These are phyloP conservation scores for Pseudohalonectria lignicola DNA, from an alignment of 2,329 filamentous ascomycete species.

Conservation along the genomic window DNA sequence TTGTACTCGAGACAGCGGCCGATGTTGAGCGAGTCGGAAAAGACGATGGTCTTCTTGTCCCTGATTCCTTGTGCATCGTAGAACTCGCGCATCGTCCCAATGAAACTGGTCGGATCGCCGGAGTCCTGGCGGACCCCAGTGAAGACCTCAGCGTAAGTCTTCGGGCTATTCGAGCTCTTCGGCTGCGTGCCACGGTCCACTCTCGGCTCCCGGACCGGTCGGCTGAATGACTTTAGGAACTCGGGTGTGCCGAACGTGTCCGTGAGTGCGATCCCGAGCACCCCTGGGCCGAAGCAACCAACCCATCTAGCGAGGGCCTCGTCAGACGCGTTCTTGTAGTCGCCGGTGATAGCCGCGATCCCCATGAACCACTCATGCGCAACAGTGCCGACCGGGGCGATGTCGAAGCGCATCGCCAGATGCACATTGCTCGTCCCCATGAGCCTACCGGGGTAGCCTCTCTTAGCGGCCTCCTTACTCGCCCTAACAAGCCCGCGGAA, in stretches of 20 bases:
- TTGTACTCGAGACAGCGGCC: slow-evolving; percentile 89
- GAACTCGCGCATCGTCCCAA: slow-evolving; percentile 69
- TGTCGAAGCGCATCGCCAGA: slow-evolving; percentile 83
- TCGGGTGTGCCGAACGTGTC: slow-evolving; percentile 92
- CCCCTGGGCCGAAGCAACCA: slow-evolving; percentile 74
- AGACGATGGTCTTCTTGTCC: slow-evolving; percentile 81
- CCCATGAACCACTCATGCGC: slow-evolving; percentile 99
- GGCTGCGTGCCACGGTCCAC: background rate
- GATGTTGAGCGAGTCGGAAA: slow-evolving; percentile 89
- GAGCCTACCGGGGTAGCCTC: slow-evolving; percentile 55
- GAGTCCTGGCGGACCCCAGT: slow-evolving; percentile 83
- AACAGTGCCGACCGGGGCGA: slow-evolving; percentile 74
- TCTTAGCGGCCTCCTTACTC: slow-evolving; percentile 53
- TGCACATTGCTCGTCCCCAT: slow-evolving; percentile 94
- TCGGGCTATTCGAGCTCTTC: slow-evolving; percentile 13
- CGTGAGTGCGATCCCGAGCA: slow-evolving; percentile 80
- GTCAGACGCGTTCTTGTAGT: slow-evolving; percentile 80
- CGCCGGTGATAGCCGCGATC: slow-evolving; percentile 77
- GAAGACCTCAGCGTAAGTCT: slow-evolving; percentile 73
- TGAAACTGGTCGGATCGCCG: slow-evolving; percentile 71
- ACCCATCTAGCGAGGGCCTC: slow-evolving; percentile 81
- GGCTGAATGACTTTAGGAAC: slow-evolving; percentile 76
- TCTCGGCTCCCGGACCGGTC: slow-evolving; percentile 40
- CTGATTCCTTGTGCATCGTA: slow-evolving; percentile 67
- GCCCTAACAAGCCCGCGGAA: slow-evolving; percentile 78